These are phyloP conservation scores for Gossypioides kirkii DNA, from an alignment of 345 rosid genomes.

Conservation along the genomic window DNA sequence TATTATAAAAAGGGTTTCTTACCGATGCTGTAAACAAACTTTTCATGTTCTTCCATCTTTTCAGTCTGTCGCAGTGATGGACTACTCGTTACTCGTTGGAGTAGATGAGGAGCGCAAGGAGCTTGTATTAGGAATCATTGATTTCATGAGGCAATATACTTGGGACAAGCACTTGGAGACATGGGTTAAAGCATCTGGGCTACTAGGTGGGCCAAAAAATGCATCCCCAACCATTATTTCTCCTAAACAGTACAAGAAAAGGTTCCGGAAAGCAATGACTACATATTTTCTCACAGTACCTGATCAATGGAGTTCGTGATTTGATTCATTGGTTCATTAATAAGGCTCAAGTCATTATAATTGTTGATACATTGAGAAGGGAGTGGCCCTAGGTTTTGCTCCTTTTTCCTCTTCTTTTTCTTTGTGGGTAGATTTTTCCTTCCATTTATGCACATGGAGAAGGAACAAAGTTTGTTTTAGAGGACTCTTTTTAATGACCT, in stretches of 20 bases:
- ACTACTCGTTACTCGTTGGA: conserved; percentile 93
- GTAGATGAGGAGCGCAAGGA: conserved; percentile 83
- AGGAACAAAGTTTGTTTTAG: conserved; percentile 21
- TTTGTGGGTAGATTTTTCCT: conserved; percentile 18
- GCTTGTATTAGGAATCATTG: conserved; percentile 90
- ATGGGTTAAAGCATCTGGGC: conserved; percentile 89
- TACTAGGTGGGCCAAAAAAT: conserved; percentile 80
- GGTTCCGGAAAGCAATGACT: conserved; percentile 96
- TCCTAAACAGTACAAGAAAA: conserved; percentile 87
- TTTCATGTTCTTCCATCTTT: too few relatives aligned
- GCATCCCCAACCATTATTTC: conserved; percentile 86
- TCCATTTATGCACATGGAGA: conserved; percentile 15
- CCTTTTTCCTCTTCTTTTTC: background rate
- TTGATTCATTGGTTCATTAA: conserved; percentile 16
- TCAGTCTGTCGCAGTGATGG: conserved; percentile 88
- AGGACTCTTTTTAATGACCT: conserved; percentile 17
- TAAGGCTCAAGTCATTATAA: conserved; percentile 17
- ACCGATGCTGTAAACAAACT: background rate
- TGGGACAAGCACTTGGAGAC: conserved; percentile 99
- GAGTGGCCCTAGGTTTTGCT: background rate
- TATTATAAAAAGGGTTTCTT: background rate
- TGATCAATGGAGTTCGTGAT: conserved; percentile 81
- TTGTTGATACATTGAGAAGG: conserved; percentile 15
- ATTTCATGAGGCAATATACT: conserved; percentile 96
- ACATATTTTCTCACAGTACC: conserved; percentile 90